phyloP scores from a whole-genome alignment of 2,329 filamentous ascomycete genomes.

The Alternaria gaisen region DNA sequence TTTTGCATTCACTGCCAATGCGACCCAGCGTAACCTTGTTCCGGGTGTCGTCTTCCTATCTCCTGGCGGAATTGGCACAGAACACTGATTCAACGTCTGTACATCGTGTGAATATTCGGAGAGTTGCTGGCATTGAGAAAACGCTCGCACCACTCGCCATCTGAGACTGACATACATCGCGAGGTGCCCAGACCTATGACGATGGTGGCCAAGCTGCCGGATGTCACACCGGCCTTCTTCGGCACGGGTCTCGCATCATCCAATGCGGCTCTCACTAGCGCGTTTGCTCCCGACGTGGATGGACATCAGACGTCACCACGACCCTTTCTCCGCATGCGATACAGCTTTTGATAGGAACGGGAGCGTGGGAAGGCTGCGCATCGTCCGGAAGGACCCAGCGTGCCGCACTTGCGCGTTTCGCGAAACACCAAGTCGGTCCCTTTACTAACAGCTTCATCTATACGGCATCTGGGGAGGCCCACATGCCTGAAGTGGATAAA shows the following conservation, averaged over 20 bases:
- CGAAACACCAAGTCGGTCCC: slow-evolving; percentile 1
- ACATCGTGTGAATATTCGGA: not conserved
- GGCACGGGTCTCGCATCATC: slow-evolving; percentile 19
- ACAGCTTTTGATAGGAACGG: slow-evolving; percentile 1
- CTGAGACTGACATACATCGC: not conserved
- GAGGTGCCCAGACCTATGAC: slow-evolving; percentile 9
- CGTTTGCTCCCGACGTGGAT: slow-evolving; percentile 30
- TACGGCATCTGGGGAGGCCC: slow-evolving; percentile 18
- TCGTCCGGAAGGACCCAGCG: slow-evolving; percentile 1
- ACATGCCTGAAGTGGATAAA: slow-evolving; percentile 27
- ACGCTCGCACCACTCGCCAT: not conserved
- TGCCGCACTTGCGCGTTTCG: slow-evolving; percentile 1
- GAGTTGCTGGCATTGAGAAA: not conserved
- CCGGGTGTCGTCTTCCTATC: not conserved
- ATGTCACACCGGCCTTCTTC: slow-evolving; percentile 12
- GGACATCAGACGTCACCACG: slow-evolving; percentile 23
- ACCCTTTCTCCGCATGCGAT: slow-evolving; percentile 13
- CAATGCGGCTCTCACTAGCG: slow-evolving; percentile 33
- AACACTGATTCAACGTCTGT: not conserved
- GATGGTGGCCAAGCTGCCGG: slow-evolving; percentile 5
- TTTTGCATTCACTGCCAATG: slow-evolving; percentile 10
- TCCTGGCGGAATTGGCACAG: slow-evolving; percentile 4
- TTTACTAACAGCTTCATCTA: slow-evolving; percentile 18
- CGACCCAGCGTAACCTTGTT: slow-evolving; percentile 5
- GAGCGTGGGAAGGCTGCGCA: not conserved